Conservation (phyloP, 2,329 filamentous ascomycete species). For the Botrytis deweyae region DNA sequence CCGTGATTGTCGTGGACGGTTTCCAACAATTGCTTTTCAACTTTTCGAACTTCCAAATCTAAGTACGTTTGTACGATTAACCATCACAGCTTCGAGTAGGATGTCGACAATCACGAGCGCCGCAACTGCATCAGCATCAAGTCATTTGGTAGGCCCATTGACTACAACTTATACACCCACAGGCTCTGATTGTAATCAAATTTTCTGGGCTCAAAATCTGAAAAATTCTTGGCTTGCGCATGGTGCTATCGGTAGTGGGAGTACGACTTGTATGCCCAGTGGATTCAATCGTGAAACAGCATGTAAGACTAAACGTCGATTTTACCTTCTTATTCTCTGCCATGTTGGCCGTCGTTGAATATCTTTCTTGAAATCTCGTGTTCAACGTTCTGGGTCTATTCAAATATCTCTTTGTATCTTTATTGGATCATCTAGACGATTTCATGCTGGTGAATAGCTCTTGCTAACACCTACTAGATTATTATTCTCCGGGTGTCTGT, state of each 20-base stretch:
- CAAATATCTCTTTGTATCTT: background rate
- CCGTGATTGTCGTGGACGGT: background rate
- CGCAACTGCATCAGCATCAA: background rate
- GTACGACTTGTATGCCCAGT: slow-evolving; percentile 14
- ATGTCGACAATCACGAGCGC: slow-evolving; percentile 7
- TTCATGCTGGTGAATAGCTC: too few relatives aligned
- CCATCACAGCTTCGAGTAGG: background rate
- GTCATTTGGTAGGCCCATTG: background rate
- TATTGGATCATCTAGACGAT: background rate
- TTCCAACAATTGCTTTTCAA: background rate
- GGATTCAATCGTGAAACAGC: slow-evolving; percentile 10
- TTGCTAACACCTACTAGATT: background rate
- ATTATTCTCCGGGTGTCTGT: slow-evolving; percentile 18
- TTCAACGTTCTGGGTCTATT: background rate
- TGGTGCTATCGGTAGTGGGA: slow-evolving; percentile 6
- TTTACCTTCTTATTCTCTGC: background rate
- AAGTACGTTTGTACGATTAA: background rate
- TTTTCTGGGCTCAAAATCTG: slow-evolving; percentile 13
- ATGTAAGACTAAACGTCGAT: background rate
- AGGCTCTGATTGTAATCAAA: background rate
- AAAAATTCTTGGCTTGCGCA: slow-evolving; percentile 1
- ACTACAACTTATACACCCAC: slow-evolving; percentile 15
- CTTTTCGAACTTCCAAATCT: background rate
- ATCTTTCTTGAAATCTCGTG: background rate
- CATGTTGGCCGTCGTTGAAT: too few relatives aligned